Conservation (phyloP, 257 asterid genomes). For the Solanum virginianum region DNA sequence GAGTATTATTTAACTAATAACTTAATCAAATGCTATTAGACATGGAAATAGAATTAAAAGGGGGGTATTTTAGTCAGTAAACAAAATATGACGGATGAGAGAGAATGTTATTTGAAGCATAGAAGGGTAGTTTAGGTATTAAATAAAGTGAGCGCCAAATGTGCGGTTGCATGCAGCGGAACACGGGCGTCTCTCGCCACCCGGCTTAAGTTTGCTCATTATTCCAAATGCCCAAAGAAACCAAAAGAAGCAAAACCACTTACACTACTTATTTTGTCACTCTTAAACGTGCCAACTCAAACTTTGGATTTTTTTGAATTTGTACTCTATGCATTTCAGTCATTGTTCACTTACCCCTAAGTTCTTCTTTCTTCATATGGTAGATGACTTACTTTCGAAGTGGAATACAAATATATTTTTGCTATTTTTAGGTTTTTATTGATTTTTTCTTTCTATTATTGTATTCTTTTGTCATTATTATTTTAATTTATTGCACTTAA, state of each 20-base stretch:
- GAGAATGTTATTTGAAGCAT: background rate
- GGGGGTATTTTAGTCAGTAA: background rate
- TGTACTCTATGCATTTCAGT: background rate
- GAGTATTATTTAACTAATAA: background rate
- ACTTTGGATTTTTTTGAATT: background rate
- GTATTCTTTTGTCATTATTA: background rate
- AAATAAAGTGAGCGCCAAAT: constrained; percentile 1
- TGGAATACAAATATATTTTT: background rate
- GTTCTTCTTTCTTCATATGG: background rate
- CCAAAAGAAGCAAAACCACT: background rate
- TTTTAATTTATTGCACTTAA: background rate
- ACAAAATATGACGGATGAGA: background rate
- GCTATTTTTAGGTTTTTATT: background rate
- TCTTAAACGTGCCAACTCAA: background rate
- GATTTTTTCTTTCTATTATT: background rate
- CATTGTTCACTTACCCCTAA: background rate
- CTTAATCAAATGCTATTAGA: background rate
- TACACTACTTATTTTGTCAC: too few relatives aligned
- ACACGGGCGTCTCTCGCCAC: constrained; percentile 15
- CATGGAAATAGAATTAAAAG: background rate
- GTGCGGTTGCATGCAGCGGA: constrained; percentile 23
- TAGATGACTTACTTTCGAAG: background rate
- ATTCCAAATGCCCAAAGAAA: background rate
- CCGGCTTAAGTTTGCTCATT: background rate
- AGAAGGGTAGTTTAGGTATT: background rate